These are phyloP conservation scores for Discostella stelligeroides DNA, from an alignment of 108 stramenopile species.

Conservation along the genomic window DNA sequence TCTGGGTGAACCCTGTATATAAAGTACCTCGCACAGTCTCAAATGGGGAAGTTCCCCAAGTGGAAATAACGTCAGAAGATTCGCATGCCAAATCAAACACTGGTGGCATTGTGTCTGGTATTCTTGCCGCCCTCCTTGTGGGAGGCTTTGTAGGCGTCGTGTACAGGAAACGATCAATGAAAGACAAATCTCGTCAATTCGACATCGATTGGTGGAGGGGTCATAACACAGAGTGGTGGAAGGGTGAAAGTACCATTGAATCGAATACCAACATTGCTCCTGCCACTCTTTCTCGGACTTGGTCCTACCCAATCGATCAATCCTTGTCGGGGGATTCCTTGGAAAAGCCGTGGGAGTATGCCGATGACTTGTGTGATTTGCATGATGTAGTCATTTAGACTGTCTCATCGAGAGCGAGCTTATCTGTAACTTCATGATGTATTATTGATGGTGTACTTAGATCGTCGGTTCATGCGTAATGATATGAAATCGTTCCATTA, in stretches of 20 bases:
- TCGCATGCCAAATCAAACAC: conserved; percentile 2
- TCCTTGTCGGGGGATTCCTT: conserved; percentile 20
- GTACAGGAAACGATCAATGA: conserved; percentile 24
- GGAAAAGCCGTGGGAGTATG: conserved; percentile 4
- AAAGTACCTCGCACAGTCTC: conserved; percentile 1
- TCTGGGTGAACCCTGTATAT: conserved; percentile 15
- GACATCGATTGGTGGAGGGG: conserved; percentile 28
- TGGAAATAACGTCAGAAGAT: not conserved
- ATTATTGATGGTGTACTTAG: no score
- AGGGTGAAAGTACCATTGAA: conserved; percentile 10
- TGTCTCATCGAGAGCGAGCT: not conserved
- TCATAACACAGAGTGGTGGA: conserved; percentile 26
- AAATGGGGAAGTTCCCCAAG: not conserved
- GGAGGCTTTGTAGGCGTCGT: conserved; percentile 18
- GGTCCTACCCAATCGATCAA: conserved; percentile 32
- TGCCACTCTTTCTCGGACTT: conserved; percentile 15
- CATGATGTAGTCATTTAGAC: conserved; percentile 38
- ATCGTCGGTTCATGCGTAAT: no score
- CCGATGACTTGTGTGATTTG: conserved; percentile 27
- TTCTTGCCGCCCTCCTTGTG: conserved; percentile 4
- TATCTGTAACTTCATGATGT: no score
- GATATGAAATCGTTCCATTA: no score
- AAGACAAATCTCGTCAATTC: conserved; percentile 8
- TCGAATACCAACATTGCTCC: conserved; percentile 22
- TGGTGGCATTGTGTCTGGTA: conserved; percentile 18